phyloP scores from a whole-genome alignment of 768 basidiomycete genomes.

The Boletales sp. region DNA sequence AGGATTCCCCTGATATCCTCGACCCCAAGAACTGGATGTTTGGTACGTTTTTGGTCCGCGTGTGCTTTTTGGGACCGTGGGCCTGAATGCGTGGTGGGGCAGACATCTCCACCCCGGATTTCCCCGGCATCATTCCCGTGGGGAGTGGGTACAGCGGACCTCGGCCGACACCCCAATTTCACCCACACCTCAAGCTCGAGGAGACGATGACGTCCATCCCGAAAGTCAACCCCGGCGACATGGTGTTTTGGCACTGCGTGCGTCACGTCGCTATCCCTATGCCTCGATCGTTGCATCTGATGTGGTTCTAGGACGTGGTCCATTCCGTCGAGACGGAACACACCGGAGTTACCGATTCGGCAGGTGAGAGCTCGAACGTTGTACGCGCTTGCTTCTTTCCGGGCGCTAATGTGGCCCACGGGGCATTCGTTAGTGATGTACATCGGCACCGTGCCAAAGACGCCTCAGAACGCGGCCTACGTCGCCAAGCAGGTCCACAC shows the following conservation, averaged over 20 bases:
- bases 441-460: conserved; percentile 68
- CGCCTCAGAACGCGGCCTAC: conserved; percentile 58
- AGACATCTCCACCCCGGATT: conserved; percentile 49
- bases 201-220: conserved; percentile 70
- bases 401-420: not conserved
- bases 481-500: conserved; percentile 56
- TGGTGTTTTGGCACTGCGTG: conserved; percentile 75
- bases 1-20: conserved; percentile 39
- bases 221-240: conserved; percentile 69
- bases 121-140: conserved; percentile 43
- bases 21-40: conserved; percentile 54
- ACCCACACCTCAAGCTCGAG: conserved; percentile 65
- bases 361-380: conserved; percentile 35
- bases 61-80: conserved; percentile 19
- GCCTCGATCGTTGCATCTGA: not conserved
- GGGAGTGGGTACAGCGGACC: conserved; percentile 36
- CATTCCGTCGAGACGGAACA: conserved; percentile 51
- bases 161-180: conserved; percentile 47
- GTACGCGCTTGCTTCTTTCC: not conserved
- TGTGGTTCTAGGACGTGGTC: conserved; percentile 36
- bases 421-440: conserved; percentile 78
- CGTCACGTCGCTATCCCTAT: conserved; percentile 1
- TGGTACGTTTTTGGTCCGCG: conserved; percentile 26
- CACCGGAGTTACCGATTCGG: conserved; percentile 51
- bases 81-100: conserved; percentile 1